Evolutionary conservation across 352 stramenopile species (phyloP).

Genomic region (Hyaloperonospora arabidopsidis): DNA sequence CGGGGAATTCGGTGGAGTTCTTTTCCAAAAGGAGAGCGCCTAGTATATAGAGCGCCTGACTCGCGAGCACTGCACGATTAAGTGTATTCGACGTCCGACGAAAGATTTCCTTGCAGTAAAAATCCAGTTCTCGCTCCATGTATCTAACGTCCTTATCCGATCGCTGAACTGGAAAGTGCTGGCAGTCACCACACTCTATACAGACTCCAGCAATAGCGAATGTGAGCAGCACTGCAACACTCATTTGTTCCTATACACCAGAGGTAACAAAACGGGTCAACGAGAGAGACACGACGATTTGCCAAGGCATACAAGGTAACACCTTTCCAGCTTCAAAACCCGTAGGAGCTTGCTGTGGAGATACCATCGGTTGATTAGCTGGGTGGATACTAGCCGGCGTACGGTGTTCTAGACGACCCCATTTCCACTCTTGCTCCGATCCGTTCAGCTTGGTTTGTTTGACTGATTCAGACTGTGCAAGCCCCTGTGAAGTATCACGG

Average conservation of each 20-base stretch:
- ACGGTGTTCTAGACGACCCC: conserved; percentile 8
- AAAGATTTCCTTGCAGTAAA: conserved; percentile 71
- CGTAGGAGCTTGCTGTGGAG: neutral
- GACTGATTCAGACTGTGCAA: conserved; percentile 2
- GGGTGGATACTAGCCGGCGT: neutral
- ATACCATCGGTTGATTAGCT: conserved; percentile 2
- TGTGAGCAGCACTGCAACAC: conserved; percentile 23
- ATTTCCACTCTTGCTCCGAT: conserved; percentile 22
- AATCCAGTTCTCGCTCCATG: conserved; percentile 60
- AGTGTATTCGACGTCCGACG: conserved; percentile 23
- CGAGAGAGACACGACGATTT: neutral
- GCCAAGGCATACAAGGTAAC: conserved; percentile 2
- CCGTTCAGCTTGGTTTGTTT: neutral
- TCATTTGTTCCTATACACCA: conserved; percentile 13
- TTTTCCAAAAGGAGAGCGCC: conserved; percentile 39
- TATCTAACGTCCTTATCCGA: conserved; percentile 27
- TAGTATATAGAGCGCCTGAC: conserved; percentile 43
- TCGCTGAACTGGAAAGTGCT: conserved; percentile 9
- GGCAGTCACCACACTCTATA: conserved; percentile 26
- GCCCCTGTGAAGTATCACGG: conserved; percentile 1
- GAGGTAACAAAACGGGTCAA: conserved; percentile 1
- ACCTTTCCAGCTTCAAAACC: conserved; percentile 17
- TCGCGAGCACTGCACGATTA: conserved; percentile 25
- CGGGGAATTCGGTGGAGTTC: conserved; percentile 37
- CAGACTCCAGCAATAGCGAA: conserved; percentile 29